Evolutionary conservation across 2,329 filamentous ascomycete species (phyloP).

Genomic region (Cercospora citrullina): DNA sequence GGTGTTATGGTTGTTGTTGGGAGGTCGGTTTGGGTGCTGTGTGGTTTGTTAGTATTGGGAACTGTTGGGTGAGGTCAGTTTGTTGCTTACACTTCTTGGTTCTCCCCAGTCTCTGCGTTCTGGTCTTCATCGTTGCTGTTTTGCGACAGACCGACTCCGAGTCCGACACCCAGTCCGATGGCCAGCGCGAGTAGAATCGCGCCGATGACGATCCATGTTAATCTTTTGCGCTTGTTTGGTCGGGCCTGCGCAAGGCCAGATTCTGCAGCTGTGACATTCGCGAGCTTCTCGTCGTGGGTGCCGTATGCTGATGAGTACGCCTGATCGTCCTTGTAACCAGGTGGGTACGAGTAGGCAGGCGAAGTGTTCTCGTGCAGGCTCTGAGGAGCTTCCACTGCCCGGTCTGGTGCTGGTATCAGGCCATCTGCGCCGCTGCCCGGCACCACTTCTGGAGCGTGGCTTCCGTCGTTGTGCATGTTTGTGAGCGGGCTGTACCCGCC

Average conservation of each 20-base stretch:
- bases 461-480: not conserved
- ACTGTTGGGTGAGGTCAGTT: not conserved
- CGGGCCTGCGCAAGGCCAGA: not conserved
- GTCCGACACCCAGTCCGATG: conserved; percentile 15
- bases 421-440: conserved; percentile 11
- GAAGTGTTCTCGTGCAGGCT: not conserved
- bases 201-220: conserved; percentile 14
- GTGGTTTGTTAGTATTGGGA: not conserved
- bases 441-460: conserved; percentile 11
- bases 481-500: conserved; percentile 5
- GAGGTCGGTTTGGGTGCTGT: not conserved
- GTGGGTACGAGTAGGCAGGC: not conserved
- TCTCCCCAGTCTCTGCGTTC: not conserved
- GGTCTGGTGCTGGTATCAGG: conserved; percentile 6
- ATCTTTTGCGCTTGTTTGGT: not conserved
- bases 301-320: not conserved
- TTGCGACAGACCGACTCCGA: conserved; percentile 15
- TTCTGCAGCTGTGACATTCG: not conserved
- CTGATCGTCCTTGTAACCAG: not conserved
- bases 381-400: not conserved
- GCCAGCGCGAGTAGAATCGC: conserved; percentile 13
- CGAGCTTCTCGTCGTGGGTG: conserved; percentile 7
- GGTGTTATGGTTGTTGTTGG: not conserved
- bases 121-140: conserved; percentile 4
- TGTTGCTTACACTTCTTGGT: not conserved